A percentile compares a stretch with the other conserved stretches of the same genome.
Evolutionary conservation across 208 protist genomes (phyloP).

Genomic region (Leishmania aethiopica): DNA sequence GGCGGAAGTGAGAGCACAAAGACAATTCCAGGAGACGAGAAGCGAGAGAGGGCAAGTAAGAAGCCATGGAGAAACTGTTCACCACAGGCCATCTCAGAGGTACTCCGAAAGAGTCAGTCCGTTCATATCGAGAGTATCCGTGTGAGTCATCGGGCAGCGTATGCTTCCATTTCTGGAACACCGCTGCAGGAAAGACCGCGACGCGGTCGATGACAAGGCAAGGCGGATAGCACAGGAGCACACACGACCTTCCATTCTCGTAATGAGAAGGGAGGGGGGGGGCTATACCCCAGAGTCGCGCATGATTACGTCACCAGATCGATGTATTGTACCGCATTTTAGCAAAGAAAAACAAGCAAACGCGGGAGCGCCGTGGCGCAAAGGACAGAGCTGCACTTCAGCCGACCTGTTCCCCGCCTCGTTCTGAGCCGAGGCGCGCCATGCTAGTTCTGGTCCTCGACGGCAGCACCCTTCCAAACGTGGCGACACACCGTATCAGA

Average conservation of each 20-base stretch:
- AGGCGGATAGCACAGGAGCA: neutral
- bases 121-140: neutral
- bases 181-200: neutral
- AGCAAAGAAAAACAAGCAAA: neutral
- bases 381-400: neutral
- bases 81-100: too few relatives aligned
- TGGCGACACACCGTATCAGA: conserved; percentile 79
- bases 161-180: neutral
- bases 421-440: neutral
- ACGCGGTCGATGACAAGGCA: neutral
- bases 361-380: neutral
- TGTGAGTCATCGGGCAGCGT: neutral
- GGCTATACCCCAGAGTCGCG: neutral
- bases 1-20: neutral
- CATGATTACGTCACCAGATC: neutral
- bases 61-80: neutral
- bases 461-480: conserved; percentile 82
- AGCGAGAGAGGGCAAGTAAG: conserved; percentile 3
- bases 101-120: neutral
- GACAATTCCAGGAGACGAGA: neutral
- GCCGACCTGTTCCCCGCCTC: neutral
- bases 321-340: neutral
- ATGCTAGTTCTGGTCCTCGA: conserved; percentile 44
- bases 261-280: neutral
- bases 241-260: neutral